Percentiles rank a stretch among this genome's conserved stretches.
phyloP scores from a whole-genome alignment of 2,329 filamentous ascomycete species.

The Aspergillus sp. region DNA sequence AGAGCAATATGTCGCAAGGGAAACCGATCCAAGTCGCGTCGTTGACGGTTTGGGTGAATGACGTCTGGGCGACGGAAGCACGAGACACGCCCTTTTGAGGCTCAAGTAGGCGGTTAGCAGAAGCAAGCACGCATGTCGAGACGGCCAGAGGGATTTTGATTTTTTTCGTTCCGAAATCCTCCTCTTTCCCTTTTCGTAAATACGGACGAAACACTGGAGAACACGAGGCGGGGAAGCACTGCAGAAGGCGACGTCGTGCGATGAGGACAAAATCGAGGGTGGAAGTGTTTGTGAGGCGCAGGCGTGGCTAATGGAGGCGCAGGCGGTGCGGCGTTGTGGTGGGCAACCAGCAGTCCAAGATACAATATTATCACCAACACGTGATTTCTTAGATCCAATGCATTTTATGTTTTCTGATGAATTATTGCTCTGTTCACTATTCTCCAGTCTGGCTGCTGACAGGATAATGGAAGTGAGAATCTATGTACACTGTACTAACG shows the following conservation, averaged over 20 bases:
- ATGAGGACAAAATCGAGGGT: not conserved
- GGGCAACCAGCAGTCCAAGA: too few relatives aligned
- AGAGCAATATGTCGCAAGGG: not conserved
- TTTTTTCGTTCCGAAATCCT: not conserved
- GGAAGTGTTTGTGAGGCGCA: not conserved
- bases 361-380: too few relatives aligned
- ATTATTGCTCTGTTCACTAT: too few relatives aligned
- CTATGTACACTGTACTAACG: too few relatives aligned
- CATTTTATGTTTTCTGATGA: too few relatives aligned
- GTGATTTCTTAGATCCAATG: too few relatives aligned
- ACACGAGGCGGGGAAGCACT: not conserved
- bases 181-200: not conserved
- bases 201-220: not conserved
- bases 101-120: not conserved
- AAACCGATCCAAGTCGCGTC: not conserved
- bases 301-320: not conserved
- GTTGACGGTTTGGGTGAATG: not conserved
- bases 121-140: constrained; percentile 1
- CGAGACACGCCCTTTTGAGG: not conserved
- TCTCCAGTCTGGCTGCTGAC: too few relatives aligned
- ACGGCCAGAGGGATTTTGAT: not conserved
- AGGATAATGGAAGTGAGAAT: too few relatives aligned
- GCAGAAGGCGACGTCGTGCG: not conserved
- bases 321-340: not conserved
- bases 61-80: not conserved